Evolutionary conservation across 2,329 filamentous ascomycete genomes (phyloP), one percentile per base, ranked within the genome.

Genomic region (Sporothrix luriei): DNA sequence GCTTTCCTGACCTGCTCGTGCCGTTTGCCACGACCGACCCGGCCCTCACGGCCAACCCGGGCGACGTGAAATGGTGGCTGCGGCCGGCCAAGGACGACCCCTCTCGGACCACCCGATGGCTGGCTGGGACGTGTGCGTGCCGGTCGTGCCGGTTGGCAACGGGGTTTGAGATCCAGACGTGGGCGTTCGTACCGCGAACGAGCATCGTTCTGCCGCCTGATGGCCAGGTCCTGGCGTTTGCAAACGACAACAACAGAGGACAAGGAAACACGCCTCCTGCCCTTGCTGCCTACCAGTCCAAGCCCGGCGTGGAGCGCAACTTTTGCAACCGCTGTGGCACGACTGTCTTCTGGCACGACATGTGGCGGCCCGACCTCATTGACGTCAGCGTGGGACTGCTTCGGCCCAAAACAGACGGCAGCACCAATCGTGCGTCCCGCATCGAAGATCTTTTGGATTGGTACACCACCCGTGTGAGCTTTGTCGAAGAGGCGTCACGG

Each of bases 281-380:
- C 13, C 61, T 70, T 13, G 38, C 81, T 66, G 79, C 75, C 14
- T 89, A 89, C 75, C 76, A 80, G 19, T 90, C 86, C 29, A 87
- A 83, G 0, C 76, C 79, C 0, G 83, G 81, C 0, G 83, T 88
- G 3, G 78, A 80, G 61, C 83, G 90, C 19, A 85, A 88, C 55
- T 91, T 90, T 74, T 92, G 89, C 75, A 77, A 78, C 1, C 75
- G 68, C 0, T 92, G 90, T 74, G 89, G 89, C 1, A 88, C 90
- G 0, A 88, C 84, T 0, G 82, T 88, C 3, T 91, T 90, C 74
- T 91, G 86, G 84, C 83, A 86, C 73, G 84, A 84, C 68, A 78
- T 81, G 4, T 79, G 80, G 71, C 79, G 88, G 51, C 81, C 84
- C 0, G 81, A 82, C 4, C 75, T 91, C 21, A 80, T 91, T 19